A percentile compares a stretch with the other conserved stretches of the same genome.
Conservation (phyloP, 371 early-diverging fungal genomes). For the Mortierella sp. region DNA sequence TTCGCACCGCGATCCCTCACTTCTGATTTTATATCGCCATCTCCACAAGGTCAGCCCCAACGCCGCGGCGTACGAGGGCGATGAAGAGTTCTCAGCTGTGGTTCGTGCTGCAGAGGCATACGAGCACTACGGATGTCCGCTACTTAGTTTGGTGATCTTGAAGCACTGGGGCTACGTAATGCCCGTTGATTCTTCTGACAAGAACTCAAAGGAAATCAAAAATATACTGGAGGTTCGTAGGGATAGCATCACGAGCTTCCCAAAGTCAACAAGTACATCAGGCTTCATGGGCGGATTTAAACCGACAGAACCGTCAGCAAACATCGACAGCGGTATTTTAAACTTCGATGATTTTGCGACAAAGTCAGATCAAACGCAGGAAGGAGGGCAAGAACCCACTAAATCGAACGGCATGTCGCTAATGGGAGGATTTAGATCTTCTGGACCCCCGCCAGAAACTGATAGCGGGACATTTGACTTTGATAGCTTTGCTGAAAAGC, state of each 20-base stretch:
- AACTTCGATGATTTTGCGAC: constrained; percentile 34
- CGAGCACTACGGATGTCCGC: constrained; percentile 83
- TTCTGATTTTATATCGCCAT: constrained; percentile 82
- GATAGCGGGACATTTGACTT: constrained; percentile 33
- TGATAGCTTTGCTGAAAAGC: constrained; percentile 28
- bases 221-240: constrained; percentile 38
- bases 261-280: constrained; percentile 36
- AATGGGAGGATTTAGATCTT: constrained; percentile 31
- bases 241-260: constrained; percentile 26
- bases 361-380: constrained; percentile 5
- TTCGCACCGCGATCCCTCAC: constrained; percentile 74
- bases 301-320: not conserved
- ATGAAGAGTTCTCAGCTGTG: constrained; percentile 72
- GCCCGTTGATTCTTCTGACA: constrained; percentile 24
- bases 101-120: constrained; percentile 73
- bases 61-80: constrained; percentile 37
- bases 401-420: constrained; percentile 32
- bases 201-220: constrained; percentile 15
- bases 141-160: constrained; percentile 77
- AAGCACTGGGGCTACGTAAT: constrained; percentile 57
- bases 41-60: constrained; percentile 62
- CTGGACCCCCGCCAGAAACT: constrained; percentile 2
- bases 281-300: constrained; percentile 34
- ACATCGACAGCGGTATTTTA: constrained; percentile 26
- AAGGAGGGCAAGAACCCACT: not conserved